phyloP scores from a whole-genome alignment of 2,329 filamentous ascomycete species.

The Sporothrix euskadiensis region DNA sequence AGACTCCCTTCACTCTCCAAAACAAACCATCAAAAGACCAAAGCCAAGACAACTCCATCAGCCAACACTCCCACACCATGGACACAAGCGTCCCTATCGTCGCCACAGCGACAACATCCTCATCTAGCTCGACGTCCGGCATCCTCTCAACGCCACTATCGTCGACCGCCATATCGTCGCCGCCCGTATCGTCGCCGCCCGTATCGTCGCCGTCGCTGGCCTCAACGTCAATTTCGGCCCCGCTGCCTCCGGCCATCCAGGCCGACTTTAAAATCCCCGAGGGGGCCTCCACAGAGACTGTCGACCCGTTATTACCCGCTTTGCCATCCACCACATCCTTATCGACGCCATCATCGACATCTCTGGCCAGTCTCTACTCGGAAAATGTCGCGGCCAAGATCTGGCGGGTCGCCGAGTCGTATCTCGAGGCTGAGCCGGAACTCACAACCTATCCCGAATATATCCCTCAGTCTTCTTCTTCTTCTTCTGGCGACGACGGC shows the following conservation, averaged over 20 bases:
- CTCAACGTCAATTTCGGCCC: background rate
- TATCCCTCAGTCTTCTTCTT: background rate
- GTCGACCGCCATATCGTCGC: background rate
- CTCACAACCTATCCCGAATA: conserved; percentile 28
- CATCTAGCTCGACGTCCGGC: background rate
- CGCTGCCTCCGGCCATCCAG: background rate
- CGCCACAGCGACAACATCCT: background rate
- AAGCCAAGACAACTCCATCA: background rate
- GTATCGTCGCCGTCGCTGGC: background rate
- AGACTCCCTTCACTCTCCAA: background rate
- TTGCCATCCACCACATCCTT: background rate
- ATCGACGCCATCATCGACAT: background rate
- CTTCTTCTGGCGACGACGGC: conserved; percentile 10
- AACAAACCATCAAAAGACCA: background rate
- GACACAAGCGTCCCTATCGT: background rate
- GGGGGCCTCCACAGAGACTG: background rate
- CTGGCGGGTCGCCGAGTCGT: conserved; percentile 28
- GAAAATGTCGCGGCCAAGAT: conserved; percentile 30
- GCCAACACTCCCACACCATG: background rate
- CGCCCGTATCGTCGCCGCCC: background rate
- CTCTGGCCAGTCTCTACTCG: conserved; percentile 23
- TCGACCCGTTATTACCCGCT: background rate
- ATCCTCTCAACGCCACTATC: background rate
- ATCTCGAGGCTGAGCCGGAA: conserved; percentile 16
- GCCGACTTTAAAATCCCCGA: background rate